Conservation (phyloP, 345 rosid genomes). For the Pugionium cornutum region DNA sequence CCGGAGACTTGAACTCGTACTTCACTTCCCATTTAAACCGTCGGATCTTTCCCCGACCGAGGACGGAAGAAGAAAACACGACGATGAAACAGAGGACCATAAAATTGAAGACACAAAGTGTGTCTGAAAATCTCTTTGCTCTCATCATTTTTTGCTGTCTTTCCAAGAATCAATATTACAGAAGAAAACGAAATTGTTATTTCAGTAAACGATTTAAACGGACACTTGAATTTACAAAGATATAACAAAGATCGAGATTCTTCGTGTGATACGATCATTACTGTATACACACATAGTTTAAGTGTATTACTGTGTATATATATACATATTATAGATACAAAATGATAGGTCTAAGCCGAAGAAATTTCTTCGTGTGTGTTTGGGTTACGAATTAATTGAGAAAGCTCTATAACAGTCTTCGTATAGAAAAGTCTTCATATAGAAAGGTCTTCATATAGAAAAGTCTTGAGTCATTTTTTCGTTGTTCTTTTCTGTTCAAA, state of each 20-base stretch:
- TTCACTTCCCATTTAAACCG: constrained; percentile 64
- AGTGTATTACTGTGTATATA: neutral
- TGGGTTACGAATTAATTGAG: too few relatives aligned
- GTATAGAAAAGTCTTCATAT: too few relatives aligned
- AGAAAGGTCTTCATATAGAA: too few relatives aligned
- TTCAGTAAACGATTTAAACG: neutral
- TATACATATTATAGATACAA: neutral
- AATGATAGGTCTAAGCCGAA: neutral
- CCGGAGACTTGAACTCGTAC: constrained; percentile 64
- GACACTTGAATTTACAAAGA: neutral
- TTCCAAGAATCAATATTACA: neutral
- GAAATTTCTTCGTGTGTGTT: too few relatives aligned
- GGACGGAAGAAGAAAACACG: constrained; percentile 12
- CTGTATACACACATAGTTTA: too few relatives aligned
- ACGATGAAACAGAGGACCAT: constrained; percentile 1
- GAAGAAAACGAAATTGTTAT: neutral
- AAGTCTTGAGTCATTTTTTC: too few relatives aligned
- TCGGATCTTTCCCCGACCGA: constrained; percentile 46
- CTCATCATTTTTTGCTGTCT: constrained; percentile 11
- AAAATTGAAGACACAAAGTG: constrained; percentile 8
- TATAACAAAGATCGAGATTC: constrained; percentile 19
- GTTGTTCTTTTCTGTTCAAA: too few relatives aligned
- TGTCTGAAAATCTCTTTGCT: constrained; percentile 4
- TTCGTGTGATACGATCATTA: neutral
- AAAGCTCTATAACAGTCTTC: too few relatives aligned